Base-by-base conservation (phyloP, 768 basidiomycete genomes). In the Brasilioporus rufonigricans region DNA sequence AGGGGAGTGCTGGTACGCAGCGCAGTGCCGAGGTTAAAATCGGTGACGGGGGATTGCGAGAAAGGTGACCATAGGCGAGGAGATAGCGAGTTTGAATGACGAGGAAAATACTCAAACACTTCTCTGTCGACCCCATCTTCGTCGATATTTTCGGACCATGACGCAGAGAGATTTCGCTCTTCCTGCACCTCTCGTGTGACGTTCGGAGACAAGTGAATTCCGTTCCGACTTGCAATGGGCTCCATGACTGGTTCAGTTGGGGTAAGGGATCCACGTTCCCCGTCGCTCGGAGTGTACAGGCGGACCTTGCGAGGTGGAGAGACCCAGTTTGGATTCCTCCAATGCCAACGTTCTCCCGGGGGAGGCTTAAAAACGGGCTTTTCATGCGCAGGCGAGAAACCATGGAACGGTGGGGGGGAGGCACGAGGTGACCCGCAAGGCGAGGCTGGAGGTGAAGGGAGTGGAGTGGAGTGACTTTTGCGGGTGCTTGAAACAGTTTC, bases 241-340 rank as follows among this genome's bases (percentile, higher is more conserved):
- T 71, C 70, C 9, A 62, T 64, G 43, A 68, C 38, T 33, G 56
- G 71, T 52, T 71, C 70, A 4, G 70, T 71, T 3, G 70, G 71
- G 5, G 69, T 33, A 36, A 71, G 65, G 11, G 70, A 71, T 10
- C 39, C 59, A 19, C 59, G 57, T 14, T 66, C 69, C 13, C 53
- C 36, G 5, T 65, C 58, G n/a, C 55, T 58, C 6, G 63, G 69
- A 24, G 58, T 65, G 33, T 64, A 51, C 13, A 61, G 38, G 19
- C 65, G 67, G 59, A 50, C 57, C 43, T 70, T 69, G 29, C 50
- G 65, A 35, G 70, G 67, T 1, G 70, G 70, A 26, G 70, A 73
- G 27, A 66, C 55, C 70, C 70, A 71, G 32, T 71, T 71, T 4
- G 70, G 70, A 50, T 71, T 71, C 44, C 50, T 70, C 70, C 70